Percentiles rank a stretch among this genome's conserved stretches.
These are phyloP conservation scores for Epichloe uncinata DNA, from an alignment of 2,329 filamentous ascomycete genomes.

Conservation along the genomic window DNA sequence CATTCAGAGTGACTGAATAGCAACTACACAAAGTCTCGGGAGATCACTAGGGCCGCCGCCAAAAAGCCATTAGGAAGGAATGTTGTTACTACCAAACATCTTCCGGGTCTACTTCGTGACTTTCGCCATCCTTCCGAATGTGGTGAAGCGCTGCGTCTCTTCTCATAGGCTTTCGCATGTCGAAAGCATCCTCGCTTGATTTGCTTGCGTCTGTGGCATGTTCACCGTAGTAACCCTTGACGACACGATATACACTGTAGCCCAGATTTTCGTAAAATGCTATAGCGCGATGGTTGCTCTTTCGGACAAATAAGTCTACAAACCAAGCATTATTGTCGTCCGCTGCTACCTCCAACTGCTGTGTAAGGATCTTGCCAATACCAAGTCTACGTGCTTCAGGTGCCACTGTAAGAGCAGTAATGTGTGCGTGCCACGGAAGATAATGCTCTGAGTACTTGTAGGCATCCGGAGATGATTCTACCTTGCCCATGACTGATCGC, in stretches of 20 bases:
- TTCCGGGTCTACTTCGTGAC: constrained; percentile 61
- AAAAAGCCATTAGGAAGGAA: background rate
- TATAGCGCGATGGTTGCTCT: constrained; percentile 78
- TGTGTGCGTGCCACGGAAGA: constrained; percentile 98
- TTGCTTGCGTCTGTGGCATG: constrained; percentile 52
- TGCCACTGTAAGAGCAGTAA: constrained; percentile 87
- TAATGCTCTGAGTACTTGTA: constrained; percentile 72
- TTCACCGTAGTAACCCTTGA: constrained; percentile 88
- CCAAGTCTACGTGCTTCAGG: constrained; percentile 76
- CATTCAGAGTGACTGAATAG: background rate
- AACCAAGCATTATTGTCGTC: constrained; percentile 85
- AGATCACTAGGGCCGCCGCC: background rate
- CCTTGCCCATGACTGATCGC: constrained; percentile 83
- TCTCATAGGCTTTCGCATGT: constrained; percentile 88
- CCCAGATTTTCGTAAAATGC: constrained; percentile 82
- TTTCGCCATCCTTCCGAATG: constrained; percentile 68
- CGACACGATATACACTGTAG: constrained; percentile 79
- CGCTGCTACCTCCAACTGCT: constrained; percentile 68
- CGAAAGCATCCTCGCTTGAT: constrained; percentile 73
- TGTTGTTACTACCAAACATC: constrained; percentile 58
- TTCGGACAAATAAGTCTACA: constrained; percentile 85
- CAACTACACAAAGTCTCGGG: background rate
- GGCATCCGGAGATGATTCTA: constrained; percentile 71
- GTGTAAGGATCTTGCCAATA: constrained; percentile 70
- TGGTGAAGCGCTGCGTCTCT: constrained; percentile 66